Evolutionary conservation across 2,329 filamentous ascomycete genomes (phyloP).

Genomic region (Gaeumannomyces sp.): DNA sequence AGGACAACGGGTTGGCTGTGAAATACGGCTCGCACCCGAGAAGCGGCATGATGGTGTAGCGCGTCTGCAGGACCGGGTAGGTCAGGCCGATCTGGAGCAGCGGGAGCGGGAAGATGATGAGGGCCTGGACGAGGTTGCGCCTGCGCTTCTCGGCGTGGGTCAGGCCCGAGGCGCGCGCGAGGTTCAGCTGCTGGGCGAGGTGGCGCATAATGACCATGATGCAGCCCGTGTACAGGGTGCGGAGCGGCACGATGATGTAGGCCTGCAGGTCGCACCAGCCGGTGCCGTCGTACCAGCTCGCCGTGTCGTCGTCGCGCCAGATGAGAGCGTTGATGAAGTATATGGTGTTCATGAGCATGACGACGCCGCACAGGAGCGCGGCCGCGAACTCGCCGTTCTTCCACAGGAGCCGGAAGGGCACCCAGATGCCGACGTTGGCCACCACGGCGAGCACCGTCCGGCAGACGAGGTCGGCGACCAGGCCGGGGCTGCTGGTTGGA

Average conservation of each 20-base stretch:
- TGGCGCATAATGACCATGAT: slow-evolving; percentile 50
- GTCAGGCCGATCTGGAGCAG: slow-evolving; percentile 42
- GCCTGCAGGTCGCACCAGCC: slow-evolving; percentile 48
- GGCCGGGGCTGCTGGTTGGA: slow-evolving; percentile 9
- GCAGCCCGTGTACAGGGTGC: slow-evolving; percentile 41
- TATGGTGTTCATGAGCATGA: slow-evolving; percentile 40
- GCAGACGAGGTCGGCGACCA: slow-evolving; percentile 39
- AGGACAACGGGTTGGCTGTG: slow-evolving; percentile 39
- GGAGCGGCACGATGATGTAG: slow-evolving; percentile 29
- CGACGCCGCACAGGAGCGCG: slow-evolving; percentile 39
- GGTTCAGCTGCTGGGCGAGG: slow-evolving; percentile 43
- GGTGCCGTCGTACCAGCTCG: slow-evolving; percentile 43
- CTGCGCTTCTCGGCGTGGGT: slow-evolving; percentile 34
- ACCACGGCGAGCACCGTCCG: slow-evolving; percentile 41
- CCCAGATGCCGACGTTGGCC: slow-evolving; percentile 39
- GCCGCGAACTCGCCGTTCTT: slow-evolving; percentile 50
- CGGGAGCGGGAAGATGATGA: slow-evolving; percentile 50
- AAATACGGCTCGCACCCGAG: slow-evolving; percentile 42
- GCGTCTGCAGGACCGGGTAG: slow-evolving; percentile 39
- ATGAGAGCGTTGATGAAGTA: slow-evolving; percentile 44
- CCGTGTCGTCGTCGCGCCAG: slow-evolving; percentile 47
- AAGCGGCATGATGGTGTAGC: slow-evolving; percentile 44
- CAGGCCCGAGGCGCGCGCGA: slow-evolving; percentile 34
- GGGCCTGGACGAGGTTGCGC: slow-evolving; percentile 39
- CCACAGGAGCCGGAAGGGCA: slow-evolving; percentile 45